A percentile compares a stretch with the other conserved stretches of the same genome.
Evolutionary conservation across 768 basidiomycete genomes (phyloP).

Genomic region (Trametes punicea): DNA sequence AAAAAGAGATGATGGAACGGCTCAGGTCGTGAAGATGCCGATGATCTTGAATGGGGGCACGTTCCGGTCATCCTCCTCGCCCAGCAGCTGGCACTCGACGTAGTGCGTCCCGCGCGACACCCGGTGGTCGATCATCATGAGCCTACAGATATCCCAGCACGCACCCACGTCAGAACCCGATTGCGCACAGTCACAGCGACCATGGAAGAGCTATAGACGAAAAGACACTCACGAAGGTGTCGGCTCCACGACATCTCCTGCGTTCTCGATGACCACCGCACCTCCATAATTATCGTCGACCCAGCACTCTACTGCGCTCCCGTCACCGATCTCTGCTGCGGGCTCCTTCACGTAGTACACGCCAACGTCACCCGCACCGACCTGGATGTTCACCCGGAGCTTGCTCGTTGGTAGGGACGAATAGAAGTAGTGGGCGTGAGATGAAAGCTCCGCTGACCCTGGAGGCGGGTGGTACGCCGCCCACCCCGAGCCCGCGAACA

Average conservation of each 20-base stretch:
- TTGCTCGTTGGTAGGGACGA: conserved; percentile 81
- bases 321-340: conserved; percentile 46
- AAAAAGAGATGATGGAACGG: too few relatives aligned
- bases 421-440: conserved; percentile 87
- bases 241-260: conserved; percentile 57
- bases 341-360: conserved; percentile 87
- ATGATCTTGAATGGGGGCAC: conserved; percentile 87
- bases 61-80: conserved; percentile 73
- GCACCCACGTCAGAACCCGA: background rate
- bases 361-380: conserved; percentile 89
- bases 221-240: conserved; percentile 57
- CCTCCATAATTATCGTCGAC: conserved; percentile 94
- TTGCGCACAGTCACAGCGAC: too few relatives aligned
- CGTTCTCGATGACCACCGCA: conserved; percentile 73
- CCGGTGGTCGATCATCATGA: conserved; percentile 81
- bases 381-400: conserved; percentile 78
- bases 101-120: conserved; percentile 90
- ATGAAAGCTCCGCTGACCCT: conserved; percentile 38
- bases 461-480: conserved; percentile 65
- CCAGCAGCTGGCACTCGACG: conserved; percentile 85
- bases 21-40: conserved; percentile 78
- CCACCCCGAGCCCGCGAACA: conserved; percentile 96
- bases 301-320: conserved; percentile 86
- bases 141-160: conserved; percentile 38
- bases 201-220: background rate